Evolutionary conservation across 805 yeast genomes (phyloP).

Genomic region (Wickerhamiella brachini): DNA sequence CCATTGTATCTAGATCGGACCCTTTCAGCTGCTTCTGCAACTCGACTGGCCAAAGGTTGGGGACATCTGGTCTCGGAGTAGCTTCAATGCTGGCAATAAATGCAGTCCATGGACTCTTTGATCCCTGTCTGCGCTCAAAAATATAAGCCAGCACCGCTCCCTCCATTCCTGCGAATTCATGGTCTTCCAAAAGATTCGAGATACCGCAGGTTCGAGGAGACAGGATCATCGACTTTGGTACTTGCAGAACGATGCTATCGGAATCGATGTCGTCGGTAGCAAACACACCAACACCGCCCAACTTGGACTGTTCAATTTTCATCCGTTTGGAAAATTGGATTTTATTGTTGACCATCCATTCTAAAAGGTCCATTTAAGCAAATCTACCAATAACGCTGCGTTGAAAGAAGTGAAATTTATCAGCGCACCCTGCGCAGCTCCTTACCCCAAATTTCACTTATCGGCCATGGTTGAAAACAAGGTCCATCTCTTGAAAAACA

Average conservation of each 20-base stretch:
- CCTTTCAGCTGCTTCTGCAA: conserved; percentile 38
- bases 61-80: conserved; percentile 32
- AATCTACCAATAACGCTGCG: not conserved
- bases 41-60: conserved; percentile 48
- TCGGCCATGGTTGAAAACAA: conserved; percentile 5
- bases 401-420: not conserved
- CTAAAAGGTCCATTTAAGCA: conserved; percentile 20
- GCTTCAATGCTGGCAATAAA: conserved; percentile 42
- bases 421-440: not conserved
- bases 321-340: conserved; percentile 42
- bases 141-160: conserved; percentile 56
- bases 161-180: conserved; percentile 46
- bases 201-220: conserved; percentile 32
- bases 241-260: conserved; percentile 23
- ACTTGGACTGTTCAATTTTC: conserved; percentile 32
- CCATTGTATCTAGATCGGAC: conserved; percentile 48
- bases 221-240: conserved; percentile 24
- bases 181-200: conserved; percentile 53
- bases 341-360: conserved; percentile 44
- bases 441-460: not conserved
- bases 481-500: conserved; percentile 46
- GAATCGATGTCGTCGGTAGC: conserved; percentile 31
- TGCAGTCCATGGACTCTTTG: conserved; percentile 66
- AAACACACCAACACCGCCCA: conserved; percentile 68
- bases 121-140: conserved; percentile 48